phyloP scores from a whole-genome alignment of 352 stramenopile species.

The Phytophthora pluvialis region DNA sequence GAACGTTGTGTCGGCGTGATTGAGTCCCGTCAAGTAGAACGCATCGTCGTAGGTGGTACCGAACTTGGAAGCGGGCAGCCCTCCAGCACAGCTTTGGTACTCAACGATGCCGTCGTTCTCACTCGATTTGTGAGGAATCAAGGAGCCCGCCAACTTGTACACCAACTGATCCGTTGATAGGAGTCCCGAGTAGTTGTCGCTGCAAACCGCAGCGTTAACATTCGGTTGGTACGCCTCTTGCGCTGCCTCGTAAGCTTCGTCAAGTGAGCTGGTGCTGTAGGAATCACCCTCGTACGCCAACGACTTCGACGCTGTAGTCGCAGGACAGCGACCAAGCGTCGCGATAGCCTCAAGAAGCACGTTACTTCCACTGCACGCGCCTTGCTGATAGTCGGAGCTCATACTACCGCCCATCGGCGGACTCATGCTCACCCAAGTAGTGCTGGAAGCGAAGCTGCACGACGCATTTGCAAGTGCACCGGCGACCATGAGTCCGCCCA shows the following conservation, averaged over 20 bases:
- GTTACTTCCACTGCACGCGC: slow-evolving; percentile 1
- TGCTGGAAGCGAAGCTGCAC: neutral
- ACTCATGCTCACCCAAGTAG: slow-evolving; percentile 5
- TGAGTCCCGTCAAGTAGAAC: slow-evolving; percentile 31
- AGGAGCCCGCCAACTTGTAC: slow-evolving; percentile 14
- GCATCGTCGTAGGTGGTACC: neutral
- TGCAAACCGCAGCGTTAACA: too few relatives aligned
- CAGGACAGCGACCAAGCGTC: slow-evolving; percentile 13
- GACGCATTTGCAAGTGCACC: neutral
- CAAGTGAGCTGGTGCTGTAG: too few relatives aligned
- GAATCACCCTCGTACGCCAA: too few relatives aligned
- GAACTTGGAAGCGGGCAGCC: neutral
- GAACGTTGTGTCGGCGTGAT: slow-evolving; percentile 43
- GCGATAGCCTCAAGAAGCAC: neutral
- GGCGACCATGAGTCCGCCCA: slow-evolving; percentile 26
- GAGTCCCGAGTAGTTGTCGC: too few relatives aligned
- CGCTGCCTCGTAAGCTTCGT: too few relatives aligned
- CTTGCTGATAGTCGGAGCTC: slow-evolving; percentile 3
- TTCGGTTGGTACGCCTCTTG: too few relatives aligned
- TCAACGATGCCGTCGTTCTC: slow-evolving; percentile 45
- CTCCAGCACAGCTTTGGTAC: slow-evolving; percentile 26
- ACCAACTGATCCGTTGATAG: neutral
- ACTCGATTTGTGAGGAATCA: slow-evolving; percentile 15
- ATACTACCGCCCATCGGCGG: slow-evolving; percentile 1
- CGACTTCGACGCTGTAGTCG: neutral